These are phyloP conservation scores for Usnea hakonensis DNA, from an alignment of 495 filamentous ascomycete species.

Conservation along the genomic window DNA sequence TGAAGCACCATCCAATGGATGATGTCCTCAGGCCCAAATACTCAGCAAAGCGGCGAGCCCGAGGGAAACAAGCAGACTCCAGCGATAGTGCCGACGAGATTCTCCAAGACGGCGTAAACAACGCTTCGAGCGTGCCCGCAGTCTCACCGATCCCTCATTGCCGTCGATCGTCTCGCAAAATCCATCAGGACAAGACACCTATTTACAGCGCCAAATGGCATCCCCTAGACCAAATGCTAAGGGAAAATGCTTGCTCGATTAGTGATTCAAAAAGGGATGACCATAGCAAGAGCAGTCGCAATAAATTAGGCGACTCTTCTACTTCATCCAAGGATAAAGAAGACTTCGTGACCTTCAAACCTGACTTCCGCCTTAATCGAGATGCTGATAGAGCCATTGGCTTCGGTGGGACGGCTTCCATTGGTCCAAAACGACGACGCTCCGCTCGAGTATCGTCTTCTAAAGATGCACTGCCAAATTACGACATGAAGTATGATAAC, in stretches of 20 bases:
- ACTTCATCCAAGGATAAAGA: not conserved
- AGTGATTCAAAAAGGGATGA: no score
- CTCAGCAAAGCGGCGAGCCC: conserved; percentile 10
- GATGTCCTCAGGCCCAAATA: conserved; percentile 21
- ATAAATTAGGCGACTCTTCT: not conserved
- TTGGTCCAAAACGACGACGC: not conserved
- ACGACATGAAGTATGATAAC: conserved; percentile 4
- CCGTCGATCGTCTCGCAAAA: conserved; percentile 5
- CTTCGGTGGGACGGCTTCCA: not conserved
- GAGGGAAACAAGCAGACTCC: not conserved
- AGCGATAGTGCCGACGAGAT: not conserved
- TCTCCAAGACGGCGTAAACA: not conserved
- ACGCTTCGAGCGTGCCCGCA: not conserved
- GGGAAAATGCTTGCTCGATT: not conserved
- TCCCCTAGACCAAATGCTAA: not conserved
- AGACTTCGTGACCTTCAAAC: not conserved
- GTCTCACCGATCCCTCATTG: not conserved
- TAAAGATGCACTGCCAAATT: conserved; percentile 1
- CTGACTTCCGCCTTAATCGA: not conserved
- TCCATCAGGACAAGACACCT: not conserved
- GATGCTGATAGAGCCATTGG: not conserved
- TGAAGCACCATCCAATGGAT: conserved; percentile 33
- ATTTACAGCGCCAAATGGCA: conserved; percentile 2
- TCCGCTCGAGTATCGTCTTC: not conserved
- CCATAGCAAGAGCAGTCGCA: not conserved